These are phyloP conservation scores for Podila horticola DNA, from an alignment of 192 early-diverging fungal species.

Conservation along the genomic window DNA sequence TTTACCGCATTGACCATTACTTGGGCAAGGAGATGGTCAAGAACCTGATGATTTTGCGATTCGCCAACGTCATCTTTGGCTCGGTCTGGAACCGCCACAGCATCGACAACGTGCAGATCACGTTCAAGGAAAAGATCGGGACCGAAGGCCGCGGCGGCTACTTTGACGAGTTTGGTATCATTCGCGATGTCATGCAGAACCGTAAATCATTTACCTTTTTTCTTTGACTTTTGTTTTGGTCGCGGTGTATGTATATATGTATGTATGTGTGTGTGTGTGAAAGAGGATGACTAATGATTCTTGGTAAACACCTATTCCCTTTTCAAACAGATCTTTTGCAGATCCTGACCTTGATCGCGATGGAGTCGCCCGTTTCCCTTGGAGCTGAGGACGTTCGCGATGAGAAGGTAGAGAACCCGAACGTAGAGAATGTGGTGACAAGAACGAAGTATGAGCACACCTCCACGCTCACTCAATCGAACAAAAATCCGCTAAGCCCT, in stretches of 20 bases:
- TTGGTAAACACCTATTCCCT: constrained; percentile 32
- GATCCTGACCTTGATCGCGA: constrained; percentile 92
- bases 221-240: background rate
- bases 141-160: constrained; percentile 98
- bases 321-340: constrained; percentile 87
- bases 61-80: constrained; percentile 95
- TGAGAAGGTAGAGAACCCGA: constrained; percentile 87
- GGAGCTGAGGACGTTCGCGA: constrained; percentile 94
- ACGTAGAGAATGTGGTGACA: background rate
- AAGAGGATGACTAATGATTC: constrained; percentile 1
- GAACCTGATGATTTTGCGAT: constrained; percentile 92
- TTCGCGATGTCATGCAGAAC: constrained; percentile 96
- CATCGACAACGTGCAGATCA: constrained; percentile 96
- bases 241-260: no score
- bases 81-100: constrained; percentile 89
- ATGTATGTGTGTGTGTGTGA: background rate
- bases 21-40: constrained; percentile 99
- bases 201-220: constrained; percentile 58
- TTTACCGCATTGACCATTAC: constrained; percentile 99
- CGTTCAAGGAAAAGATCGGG: constrained; percentile 97
- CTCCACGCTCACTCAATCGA: background rate
- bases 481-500: background rate
- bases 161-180: constrained; percentile 99
- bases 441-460: background rate
- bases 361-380: constrained; percentile 91